These are phyloP conservation scores for Echium plantagineum DNA, from an alignment of 257 asterid genomes.

Conservation along the genomic window DNA sequence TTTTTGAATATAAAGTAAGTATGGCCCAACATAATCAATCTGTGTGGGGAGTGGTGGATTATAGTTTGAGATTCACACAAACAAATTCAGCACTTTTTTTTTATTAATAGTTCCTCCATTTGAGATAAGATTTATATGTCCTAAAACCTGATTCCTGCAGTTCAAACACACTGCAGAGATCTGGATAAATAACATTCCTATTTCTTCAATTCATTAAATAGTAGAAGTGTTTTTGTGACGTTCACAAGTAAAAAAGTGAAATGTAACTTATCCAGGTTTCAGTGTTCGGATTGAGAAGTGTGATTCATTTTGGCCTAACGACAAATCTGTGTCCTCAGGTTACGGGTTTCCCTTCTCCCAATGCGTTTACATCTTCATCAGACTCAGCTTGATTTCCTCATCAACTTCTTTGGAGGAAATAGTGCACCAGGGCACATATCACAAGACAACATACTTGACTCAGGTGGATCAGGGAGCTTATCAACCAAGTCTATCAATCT, in stretches of 20 bases:
- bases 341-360: constrained; percentile 77
- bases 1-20: too few relatives aligned
- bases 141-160: neutral
- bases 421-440: constrained; percentile 36
- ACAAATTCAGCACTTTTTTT: neutral
- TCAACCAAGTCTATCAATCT: constrained; percentile 28
- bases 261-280: neutral
- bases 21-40: neutral
- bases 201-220: too few relatives aligned
- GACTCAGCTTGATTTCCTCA: constrained; percentile 90
- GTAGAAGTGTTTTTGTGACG: too few relatives aligned
- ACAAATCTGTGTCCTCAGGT: constrained; percentile 31
- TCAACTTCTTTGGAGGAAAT: constrained; percentile 77
- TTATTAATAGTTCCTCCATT: too few relatives aligned
- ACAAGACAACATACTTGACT: constrained; percentile 25
- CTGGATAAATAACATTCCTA: too few relatives aligned
- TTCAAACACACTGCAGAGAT: too few relatives aligned
- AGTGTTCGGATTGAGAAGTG: neutral
- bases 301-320: constrained; percentile 2
- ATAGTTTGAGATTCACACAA: neutral
- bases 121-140: neutral
- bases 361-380: constrained; percentile 89
- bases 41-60: neutral
- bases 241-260: neutral
- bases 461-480: constrained; percentile 30